Conservation (phyloP, 306 rosid genomes). For the Benincasa hispida region DNA sequence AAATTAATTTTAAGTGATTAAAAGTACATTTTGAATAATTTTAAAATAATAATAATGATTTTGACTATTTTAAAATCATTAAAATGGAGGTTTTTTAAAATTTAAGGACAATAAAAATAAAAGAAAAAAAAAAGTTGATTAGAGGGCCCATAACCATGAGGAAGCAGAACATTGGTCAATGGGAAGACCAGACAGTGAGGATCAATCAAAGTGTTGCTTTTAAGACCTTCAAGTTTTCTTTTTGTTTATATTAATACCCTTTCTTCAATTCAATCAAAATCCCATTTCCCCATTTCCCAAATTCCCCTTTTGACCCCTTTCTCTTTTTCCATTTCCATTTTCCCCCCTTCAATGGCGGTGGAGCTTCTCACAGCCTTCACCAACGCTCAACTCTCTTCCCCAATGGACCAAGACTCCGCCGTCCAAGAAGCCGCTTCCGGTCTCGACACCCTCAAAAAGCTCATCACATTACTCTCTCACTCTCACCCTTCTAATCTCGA, state of each 20-base stretch:
- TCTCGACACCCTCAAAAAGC: conserved; percentile 47
- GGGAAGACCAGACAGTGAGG: background rate
- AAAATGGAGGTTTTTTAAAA: too few species aligned
- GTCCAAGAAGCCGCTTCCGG: conserved; percentile 77
- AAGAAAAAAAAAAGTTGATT: too few species aligned
- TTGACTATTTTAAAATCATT: too few species aligned
- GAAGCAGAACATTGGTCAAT: background rate
- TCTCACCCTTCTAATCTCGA: conserved; percentile 1
- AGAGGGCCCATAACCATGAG: background rate
- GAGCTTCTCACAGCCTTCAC: conserved; percentile 34
- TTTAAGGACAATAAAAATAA: too few species aligned
- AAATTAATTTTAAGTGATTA: too few species aligned
- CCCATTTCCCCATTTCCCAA: background rate
- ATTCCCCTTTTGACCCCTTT: background rate
- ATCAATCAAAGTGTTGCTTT: background rate
- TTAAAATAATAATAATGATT: too few species aligned
- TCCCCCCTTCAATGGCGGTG: conserved; percentile 40
- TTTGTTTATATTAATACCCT: background rate
- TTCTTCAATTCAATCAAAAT: background rate
- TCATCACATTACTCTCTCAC: conserved; percentile 28
- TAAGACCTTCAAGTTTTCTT: background rate
- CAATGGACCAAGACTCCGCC: conserved; percentile 36
- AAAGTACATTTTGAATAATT: too few species aligned
- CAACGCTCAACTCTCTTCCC: conserved; percentile 16
- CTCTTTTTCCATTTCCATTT: background rate